Percentiles rank a stretch among this genome's conserved stretches.
These are phyloP conservation scores for Microthlaspi erraticum DNA, from an alignment of 345 rosid species.

Conservation along the genomic window DNA sequence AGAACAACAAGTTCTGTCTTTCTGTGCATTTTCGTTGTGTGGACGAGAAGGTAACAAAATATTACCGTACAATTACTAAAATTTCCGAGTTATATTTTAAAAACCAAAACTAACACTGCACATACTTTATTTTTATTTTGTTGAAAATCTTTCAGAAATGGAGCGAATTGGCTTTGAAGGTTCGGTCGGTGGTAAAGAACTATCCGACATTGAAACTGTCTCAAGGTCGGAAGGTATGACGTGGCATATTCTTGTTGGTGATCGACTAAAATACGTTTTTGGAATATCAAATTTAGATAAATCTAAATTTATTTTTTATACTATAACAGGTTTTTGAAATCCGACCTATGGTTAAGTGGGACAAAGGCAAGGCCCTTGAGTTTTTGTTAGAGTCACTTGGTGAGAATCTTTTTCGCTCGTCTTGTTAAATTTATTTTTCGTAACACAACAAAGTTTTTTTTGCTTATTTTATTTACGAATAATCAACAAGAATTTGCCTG, in stretches of 20 bases:
- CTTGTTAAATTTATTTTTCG: background rate
- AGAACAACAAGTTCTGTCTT: conserved; percentile 90
- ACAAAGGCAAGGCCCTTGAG: conserved; percentile 98
- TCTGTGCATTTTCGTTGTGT: conserved; percentile 94
- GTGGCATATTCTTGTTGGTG: conserved; percentile 29
- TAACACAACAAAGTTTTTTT: background rate
- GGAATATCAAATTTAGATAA: background rate
- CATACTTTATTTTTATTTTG: background rate
- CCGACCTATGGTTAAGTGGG: conserved; percentile 91
- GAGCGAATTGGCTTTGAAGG: conserved; percentile 71
- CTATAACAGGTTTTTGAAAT: conserved; percentile 78
- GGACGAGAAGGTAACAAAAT: conserved; percentile 65
- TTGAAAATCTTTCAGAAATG: conserved; percentile 58
- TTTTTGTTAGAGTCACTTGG: conserved; percentile 90
- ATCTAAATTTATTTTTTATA: background rate
- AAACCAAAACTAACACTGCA: background rate
- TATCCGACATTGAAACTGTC: conserved; percentile 71
- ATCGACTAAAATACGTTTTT: background rate
- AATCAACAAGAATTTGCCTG: background rate
- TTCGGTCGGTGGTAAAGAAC: conserved; percentile 63
- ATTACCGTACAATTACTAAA: background rate
- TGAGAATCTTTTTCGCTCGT: conserved; percentile 43
- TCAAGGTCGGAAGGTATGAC: conserved; percentile 86
- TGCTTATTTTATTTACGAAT: background rate
- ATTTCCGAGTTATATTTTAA: background rate